These are phyloP conservation scores for Discostella stelligera DNA, from an alignment of 352 stramenopile genomes.

Conservation along the genomic window DNA sequence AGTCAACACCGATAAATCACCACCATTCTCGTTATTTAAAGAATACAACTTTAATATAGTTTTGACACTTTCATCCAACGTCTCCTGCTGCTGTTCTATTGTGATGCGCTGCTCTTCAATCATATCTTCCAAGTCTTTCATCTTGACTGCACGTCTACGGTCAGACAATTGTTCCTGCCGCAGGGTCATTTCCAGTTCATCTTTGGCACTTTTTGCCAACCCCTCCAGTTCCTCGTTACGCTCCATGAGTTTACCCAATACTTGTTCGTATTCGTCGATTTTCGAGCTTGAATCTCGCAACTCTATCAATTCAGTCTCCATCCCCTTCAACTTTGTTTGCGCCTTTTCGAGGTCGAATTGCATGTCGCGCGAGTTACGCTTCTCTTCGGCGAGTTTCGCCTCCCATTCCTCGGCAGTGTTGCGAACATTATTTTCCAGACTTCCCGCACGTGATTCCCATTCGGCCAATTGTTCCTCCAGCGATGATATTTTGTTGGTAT, in stretches of 20 bases:
- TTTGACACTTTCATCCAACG: slow-evolving; percentile 50
- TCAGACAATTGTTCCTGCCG: slow-evolving; percentile 40
- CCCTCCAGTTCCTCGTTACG: slow-evolving; percentile 41
- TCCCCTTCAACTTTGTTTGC: slow-evolving; percentile 28
- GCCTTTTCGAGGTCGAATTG: slow-evolving; percentile 28
- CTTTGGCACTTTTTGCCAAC: slow-evolving; percentile 20
- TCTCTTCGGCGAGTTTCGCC: slow-evolving; percentile 38
- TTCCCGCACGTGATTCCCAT: slow-evolving; percentile 18
- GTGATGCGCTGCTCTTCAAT: slow-evolving; percentile 36
- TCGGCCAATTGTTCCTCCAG: slow-evolving; percentile 39
- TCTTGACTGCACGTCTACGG: slow-evolving; percentile 22
- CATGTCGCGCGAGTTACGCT: slow-evolving; percentile 19
- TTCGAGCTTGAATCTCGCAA: slow-evolving; percentile 34
- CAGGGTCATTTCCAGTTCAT: slow-evolving; percentile 37
- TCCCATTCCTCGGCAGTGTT: slow-evolving; percentile 31
- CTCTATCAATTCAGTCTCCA: slow-evolving; percentile 31
- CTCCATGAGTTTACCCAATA: slow-evolving; percentile 48
- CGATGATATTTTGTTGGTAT: slow-evolving; percentile 29
- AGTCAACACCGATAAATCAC: slow-evolving; percentile 39
- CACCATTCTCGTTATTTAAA: slow-evolving; percentile 39
- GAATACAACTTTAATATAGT: slow-evolving; percentile 53
- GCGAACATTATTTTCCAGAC: slow-evolving; percentile 26
- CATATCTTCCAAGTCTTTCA: slow-evolving; percentile 43
- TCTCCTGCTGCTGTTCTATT: slow-evolving; percentile 51
- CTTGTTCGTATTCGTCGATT: slow-evolving; percentile 49